Conservation (phyloP, 2,329 filamentous ascomycete species). For the Parafenestella ontariensis region DNA sequence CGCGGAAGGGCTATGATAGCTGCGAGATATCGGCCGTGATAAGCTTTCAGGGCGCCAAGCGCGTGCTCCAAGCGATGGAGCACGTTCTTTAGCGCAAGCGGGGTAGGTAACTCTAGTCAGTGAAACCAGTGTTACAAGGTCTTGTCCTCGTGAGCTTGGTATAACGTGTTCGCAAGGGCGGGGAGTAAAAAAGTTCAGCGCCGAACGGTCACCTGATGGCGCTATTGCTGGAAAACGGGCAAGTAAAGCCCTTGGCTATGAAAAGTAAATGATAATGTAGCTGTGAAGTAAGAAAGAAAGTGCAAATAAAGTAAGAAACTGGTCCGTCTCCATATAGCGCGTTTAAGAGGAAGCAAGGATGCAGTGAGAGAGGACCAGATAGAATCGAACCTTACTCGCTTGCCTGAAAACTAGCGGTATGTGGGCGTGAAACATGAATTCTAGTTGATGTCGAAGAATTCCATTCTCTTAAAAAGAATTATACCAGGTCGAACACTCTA, state of each 20-base stretch:
- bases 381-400: neutral
- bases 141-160: neutral
- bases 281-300: neutral
- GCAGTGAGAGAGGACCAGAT: conserved; percentile 1
- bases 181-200: conserved; percentile 6
- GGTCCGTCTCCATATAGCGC: neutral
- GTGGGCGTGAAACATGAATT: neutral
- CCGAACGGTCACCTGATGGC: neutral
- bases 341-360: neutral
- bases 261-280: neutral
- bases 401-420: neutral
- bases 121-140: neutral
- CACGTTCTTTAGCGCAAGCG: neutral
- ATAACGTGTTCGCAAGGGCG: neutral
- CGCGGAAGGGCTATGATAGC: conserved; percentile 1
- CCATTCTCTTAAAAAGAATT: neutral
- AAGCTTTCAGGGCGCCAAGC: neutral
- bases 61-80: neutral
- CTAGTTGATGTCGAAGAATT: neutral
- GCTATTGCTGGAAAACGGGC: neutral
- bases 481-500: neutral
- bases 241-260: neutral
- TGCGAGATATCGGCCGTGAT: neutral
- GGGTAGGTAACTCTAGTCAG: neutral
- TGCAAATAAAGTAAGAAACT: neutral